Conservation (phyloP, 345 rosid genomes). For the Brassica nigra region DNA sequence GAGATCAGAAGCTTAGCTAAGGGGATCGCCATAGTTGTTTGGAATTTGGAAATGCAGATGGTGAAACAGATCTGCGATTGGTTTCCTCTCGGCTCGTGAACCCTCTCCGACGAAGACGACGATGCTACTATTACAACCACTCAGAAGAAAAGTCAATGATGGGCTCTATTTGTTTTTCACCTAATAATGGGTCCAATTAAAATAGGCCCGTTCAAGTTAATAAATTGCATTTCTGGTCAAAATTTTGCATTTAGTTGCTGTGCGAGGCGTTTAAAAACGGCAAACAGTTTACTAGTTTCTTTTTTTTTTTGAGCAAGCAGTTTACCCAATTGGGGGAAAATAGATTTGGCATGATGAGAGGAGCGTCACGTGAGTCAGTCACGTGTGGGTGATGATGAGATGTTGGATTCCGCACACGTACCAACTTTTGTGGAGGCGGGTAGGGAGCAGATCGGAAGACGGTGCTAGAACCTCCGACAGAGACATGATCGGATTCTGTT, state of each 20-base stretch:
- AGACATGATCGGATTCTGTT: background rate
- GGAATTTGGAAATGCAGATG: constrained; percentile 20
- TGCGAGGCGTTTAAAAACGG: constrained; percentile 15
- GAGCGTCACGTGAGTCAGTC: constrained; percentile 14
- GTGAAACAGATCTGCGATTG: constrained; percentile 39
- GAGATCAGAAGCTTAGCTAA: constrained; percentile 43
- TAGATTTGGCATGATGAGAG: background rate
- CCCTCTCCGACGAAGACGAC: constrained; percentile 26
- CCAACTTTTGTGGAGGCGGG: constrained; percentile 10
- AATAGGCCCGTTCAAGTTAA: constrained; percentile 3
- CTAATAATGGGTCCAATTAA: constrained; percentile 2
- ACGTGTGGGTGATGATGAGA: constrained; percentile 37
- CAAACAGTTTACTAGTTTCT: background rate
- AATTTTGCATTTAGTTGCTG: background rate
- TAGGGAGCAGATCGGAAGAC: constrained; percentile 6
- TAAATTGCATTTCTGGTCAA: background rate
- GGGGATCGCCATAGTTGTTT: constrained; percentile 29
- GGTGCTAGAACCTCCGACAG: background rate
- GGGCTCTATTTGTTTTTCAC: constrained; percentile 13
- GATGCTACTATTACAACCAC: background rate
- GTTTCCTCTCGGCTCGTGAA: constrained; percentile 19
- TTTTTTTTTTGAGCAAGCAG: background rate
- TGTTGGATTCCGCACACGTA: constrained; percentile 40
- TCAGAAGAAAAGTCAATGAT: constrained; percentile 26
- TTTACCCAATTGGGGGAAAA: background rate